Percentiles rank a stretch among this genome's conserved stretches.
phyloP scores from a whole-genome alignment of 129 eudicot genomes.

The Tagetes patula region DNA sequence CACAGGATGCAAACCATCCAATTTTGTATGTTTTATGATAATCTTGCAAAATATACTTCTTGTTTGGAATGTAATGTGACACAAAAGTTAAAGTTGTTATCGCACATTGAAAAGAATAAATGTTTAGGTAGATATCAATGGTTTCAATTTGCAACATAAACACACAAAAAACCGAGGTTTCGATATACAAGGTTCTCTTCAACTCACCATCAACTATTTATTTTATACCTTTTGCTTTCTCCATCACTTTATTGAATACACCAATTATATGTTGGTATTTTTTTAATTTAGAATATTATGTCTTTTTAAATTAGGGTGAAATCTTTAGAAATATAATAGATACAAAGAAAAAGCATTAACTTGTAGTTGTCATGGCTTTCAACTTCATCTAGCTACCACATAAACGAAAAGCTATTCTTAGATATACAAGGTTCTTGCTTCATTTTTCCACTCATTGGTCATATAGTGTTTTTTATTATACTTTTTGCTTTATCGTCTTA shows the following conservation, averaged over 20 bases:
- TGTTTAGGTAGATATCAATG: not conserved
- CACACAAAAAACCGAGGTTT: conserved; percentile 6
- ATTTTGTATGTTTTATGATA: not conserved
- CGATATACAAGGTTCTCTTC: conserved; percentile 20
- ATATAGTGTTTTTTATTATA: not conserved
- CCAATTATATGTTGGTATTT: not conserved
- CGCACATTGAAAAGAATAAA: not conserved
- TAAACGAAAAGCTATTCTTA: conserved; percentile 15
- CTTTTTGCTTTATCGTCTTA: conserved; percentile 10
- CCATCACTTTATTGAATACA: no score
- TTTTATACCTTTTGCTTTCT: conserved; percentile 8
- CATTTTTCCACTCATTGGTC: conserved; percentile 15
- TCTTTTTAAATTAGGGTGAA: not conserved
- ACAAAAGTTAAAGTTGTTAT: not conserved
- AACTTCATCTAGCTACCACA: conserved; percentile 16
- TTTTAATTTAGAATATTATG: not conserved
- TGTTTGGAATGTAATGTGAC: not conserved
- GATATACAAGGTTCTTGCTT: conserved; percentile 24
- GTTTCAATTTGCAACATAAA: conserved; percentile 10
- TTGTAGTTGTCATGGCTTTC: not conserved
- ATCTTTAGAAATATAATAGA: not conserved
- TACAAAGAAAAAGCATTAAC: not conserved
- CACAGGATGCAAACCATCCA: not conserved
- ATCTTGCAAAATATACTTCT: not conserved
- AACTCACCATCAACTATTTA: conserved; percentile 1